Conservation (phyloP, 2,329 filamentous ascomycete genomes). For the Ceratocystis colombiana region DNA sequence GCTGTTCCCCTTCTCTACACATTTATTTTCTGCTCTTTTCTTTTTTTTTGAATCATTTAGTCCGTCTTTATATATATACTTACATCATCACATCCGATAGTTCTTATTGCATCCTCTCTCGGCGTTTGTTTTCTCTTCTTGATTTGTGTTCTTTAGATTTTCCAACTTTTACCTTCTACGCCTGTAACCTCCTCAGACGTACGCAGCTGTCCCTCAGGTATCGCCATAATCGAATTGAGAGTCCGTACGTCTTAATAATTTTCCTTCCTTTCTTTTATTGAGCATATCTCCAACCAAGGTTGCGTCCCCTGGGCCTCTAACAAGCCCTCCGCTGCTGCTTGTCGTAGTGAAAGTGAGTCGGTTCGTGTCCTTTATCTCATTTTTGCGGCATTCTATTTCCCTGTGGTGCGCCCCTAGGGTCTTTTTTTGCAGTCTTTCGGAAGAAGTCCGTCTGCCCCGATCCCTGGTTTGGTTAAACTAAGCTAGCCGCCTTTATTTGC, state of each 20-base stretch:
- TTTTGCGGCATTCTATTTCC: neutral
- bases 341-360: neutral
- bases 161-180: neutral
- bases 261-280: neutral
- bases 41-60: neutral
- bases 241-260: neutral
- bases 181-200: neutral
- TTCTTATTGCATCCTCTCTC: neutral
- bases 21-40: neutral
- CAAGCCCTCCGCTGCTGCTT: neutral
- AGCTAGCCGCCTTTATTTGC: neutral
- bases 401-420: neutral
- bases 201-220: neutral
- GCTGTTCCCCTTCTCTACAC: neutral
- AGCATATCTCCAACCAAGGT: neutral
- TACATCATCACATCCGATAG: neutral
- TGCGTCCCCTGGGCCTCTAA: neutral
- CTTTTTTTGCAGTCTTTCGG: neutral
- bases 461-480: neutral
- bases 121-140: conserved; percentile 9
- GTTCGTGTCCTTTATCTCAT: neutral
- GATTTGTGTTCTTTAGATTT: neutral
- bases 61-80: neutral
- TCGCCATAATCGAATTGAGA: neutral
- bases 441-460: neutral